These are phyloP conservation scores for Leishmania arabica DNA, from an alignment of 208 protist species.

Conservation along the genomic window DNA sequence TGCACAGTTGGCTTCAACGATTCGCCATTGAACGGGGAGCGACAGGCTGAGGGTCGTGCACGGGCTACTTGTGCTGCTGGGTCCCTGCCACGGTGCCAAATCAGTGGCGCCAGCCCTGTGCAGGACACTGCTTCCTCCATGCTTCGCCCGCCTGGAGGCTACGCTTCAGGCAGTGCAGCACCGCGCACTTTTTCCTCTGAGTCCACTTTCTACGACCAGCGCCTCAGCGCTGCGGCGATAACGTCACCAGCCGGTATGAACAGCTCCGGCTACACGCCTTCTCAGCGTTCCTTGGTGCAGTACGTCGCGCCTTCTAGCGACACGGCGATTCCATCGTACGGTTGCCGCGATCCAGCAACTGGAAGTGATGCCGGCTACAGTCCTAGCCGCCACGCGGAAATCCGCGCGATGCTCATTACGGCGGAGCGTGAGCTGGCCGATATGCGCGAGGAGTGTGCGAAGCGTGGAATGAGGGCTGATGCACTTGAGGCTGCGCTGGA, in stretches of 20 bases:
- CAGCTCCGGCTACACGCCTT: constrained; percentile 25
- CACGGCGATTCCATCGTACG: constrained; percentile 11
- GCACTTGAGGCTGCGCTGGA: constrained; percentile 57
- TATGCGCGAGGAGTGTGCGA: constrained; percentile 56
- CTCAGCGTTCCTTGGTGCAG: constrained; percentile 41
- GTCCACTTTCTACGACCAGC: constrained; percentile 6
- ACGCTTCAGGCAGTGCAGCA: neutral
- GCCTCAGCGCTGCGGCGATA: constrained; percentile 1
- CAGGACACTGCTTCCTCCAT: constrained; percentile 3
- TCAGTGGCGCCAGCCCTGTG: constrained; percentile 6
- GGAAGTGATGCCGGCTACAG: constrained; percentile 28
- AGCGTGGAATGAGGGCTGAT: constrained; percentile 52
- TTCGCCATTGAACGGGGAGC: constrained; percentile 5
- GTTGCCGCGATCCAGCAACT: constrained; percentile 14
- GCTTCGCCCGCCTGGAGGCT: neutral
- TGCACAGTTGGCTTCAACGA: neutral
- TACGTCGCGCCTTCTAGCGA: constrained; percentile 11
- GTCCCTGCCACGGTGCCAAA: constrained; percentile 8
- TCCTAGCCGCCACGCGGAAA: constrained; percentile 45
- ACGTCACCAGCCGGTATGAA: constrained; percentile 30
- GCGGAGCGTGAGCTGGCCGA: constrained; percentile 77
- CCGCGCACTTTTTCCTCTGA: constrained; percentile 9
- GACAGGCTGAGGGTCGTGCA: no score
- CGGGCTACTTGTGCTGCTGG: neutral
- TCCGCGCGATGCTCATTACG: constrained; percentile 71